phyloP scores from a whole-genome alignment of 139 green algal species.

The Bryopsis sp. region DNA sequence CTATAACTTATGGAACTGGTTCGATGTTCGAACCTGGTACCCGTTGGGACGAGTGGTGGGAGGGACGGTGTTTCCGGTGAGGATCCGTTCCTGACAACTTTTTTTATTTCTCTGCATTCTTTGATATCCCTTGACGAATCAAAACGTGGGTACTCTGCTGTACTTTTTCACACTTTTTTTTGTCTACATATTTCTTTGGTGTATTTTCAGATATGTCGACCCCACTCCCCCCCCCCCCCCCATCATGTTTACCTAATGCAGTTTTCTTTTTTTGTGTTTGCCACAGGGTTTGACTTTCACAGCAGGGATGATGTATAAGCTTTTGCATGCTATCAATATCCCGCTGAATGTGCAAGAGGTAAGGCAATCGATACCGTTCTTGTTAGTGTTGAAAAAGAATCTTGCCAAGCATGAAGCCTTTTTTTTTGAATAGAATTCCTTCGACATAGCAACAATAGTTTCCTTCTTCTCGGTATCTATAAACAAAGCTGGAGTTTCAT shows the following conservation, averaged over 20 bases:
- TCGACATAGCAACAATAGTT: too few species aligned
- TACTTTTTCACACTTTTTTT: too few species aligned
- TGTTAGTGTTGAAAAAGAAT: neutral
- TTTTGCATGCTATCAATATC: conserved; percentile 82
- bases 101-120: neutral
- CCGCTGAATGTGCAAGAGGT: conserved; percentile 89
- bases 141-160: too few species aligned
- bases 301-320: conserved; percentile 71
- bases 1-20: conserved; percentile 86
- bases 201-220: too few species aligned
- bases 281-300: conserved; percentile 86
- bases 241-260: neutral
- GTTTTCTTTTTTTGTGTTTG: neutral
- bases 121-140: too few species aligned
- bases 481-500: too few species aligned
- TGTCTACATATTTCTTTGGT: too few species aligned
- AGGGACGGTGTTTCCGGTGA: conserved; percentile 79
- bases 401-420: too few species aligned
- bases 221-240: neutral
- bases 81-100: too few species aligned
- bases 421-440: too few species aligned
- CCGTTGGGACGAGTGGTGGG: conserved; percentile 78
- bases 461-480: too few species aligned
- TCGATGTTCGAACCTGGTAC: conserved; percentile 85
- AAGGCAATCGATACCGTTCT: neutral